phyloP scores from a whole-genome alignment of 495 filamentous ascomycete genomes.

The Parachaetomium inaequale region DNA sequence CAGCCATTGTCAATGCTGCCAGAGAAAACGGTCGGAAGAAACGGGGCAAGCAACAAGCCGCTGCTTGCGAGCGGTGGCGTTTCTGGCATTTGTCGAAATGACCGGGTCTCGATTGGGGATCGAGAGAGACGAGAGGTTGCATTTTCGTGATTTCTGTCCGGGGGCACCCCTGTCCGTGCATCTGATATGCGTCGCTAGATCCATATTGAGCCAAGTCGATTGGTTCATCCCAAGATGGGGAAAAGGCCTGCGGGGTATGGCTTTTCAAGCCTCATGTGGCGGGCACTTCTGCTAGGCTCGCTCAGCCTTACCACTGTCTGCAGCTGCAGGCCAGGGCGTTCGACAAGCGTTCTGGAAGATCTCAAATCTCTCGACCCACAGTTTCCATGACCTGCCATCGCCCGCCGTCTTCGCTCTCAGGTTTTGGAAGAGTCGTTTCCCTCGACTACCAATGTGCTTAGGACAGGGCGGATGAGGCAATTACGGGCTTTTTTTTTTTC shows the following conservation, averaged over 20 bases:
- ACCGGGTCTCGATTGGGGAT: background rate
- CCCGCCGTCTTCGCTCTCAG: no score
- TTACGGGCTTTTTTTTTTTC: constrained; percentile 3
- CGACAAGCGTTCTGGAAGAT: constrained; percentile 27
- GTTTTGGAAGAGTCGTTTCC: background rate
- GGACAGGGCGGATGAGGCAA: constrained; percentile 8
- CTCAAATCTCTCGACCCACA: background rate
- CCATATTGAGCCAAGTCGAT: background rate
- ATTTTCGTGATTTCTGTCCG: constrained; percentile 2
- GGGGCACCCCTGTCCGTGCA: background rate
- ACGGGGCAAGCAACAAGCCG: background rate
- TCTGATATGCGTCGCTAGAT: background rate
- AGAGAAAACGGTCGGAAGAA: background rate
- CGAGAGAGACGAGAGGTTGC: background rate
- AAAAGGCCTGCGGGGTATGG: background rate
- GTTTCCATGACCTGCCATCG: background rate
- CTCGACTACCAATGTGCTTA: no score
- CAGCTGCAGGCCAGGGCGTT: constrained; percentile 24
- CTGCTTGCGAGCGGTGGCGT: background rate
- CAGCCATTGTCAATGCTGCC: background rate
- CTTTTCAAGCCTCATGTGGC: constrained; percentile 21
- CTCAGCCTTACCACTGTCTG: constrained; percentile 32
- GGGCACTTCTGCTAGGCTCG: constrained; percentile 15
- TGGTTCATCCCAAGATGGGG: background rate
- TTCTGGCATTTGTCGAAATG: background rate